Evolutionary conservation across 805 yeast species (phyloP).

Genomic region (Saccharomycopsis olivae): DNA sequence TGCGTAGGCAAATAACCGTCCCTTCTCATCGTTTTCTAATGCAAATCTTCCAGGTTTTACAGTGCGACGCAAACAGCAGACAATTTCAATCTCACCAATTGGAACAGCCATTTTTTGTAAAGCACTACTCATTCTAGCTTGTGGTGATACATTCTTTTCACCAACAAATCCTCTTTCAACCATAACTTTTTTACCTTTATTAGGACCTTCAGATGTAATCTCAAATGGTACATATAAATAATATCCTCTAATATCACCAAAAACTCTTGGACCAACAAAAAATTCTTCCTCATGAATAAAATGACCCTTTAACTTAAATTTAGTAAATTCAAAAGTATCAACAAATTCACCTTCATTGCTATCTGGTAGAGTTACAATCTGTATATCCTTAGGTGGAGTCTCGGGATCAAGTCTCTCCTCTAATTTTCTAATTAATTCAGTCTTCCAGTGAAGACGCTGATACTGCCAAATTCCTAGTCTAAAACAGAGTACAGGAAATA

Average conservation of each 20-base stretch:
- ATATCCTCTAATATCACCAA: conserved; percentile 68
- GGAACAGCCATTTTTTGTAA: conserved; percentile 68
- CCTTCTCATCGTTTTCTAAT: conserved; percentile 58
- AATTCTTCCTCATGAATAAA: conserved; percentile 81
- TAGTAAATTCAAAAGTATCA: conserved; percentile 66
- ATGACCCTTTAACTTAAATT: conserved; percentile 64
- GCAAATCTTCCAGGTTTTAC: conserved; percentile 51
- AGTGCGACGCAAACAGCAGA: conserved; percentile 64
- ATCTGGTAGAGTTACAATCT: conserved; percentile 53
- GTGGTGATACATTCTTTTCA: conserved; percentile 53
- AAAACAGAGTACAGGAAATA: conserved; percentile 84
- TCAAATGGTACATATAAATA: conserved; percentile 67
- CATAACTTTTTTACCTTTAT: conserved; percentile 67
- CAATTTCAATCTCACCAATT: conserved; percentile 56
- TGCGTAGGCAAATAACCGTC: conserved; percentile 65
- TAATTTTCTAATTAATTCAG: conserved; percentile 64
- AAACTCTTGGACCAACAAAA: conserved; percentile 82
- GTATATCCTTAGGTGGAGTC: conserved; percentile 59
- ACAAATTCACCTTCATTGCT: conserved; percentile 21
- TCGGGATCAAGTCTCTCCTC: conserved; percentile 72
- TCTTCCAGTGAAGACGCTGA: conserved; percentile 78
- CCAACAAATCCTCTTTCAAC: conserved; percentile 90
- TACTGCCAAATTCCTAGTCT: conserved; percentile 92
- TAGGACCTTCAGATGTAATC: conserved; percentile 36
- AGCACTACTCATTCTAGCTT: conserved; percentile 29